Base-by-base conservation (phyloP, 352 stramenopile genomes). In the Thalassiosira hispida region DNA sequence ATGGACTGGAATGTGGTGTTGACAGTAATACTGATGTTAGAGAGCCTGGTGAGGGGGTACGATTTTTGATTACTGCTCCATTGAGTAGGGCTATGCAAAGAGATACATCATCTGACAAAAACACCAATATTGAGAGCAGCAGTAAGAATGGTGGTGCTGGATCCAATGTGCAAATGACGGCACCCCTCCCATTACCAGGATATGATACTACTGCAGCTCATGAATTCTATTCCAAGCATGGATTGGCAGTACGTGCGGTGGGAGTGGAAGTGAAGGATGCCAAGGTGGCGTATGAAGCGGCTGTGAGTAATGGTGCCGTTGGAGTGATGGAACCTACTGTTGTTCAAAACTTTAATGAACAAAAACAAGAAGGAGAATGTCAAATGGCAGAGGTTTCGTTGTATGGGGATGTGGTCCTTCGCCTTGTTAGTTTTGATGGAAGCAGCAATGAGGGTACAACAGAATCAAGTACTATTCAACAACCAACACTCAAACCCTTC, bases 391-490 rank as follows among this genome's bases (percentile, higher is more conserved):
- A 89, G 55, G 71, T 89, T 11, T 29, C 75, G 49, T 47, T 89
- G 9, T 89, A 89, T 44, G 83, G 83, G 22, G 83, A 89, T 65
- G 83, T 89, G 23, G 83, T 89, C 8, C 52, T 89, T n/a, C 64
- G 83, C 46, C 81, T 83, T 33, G 57, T 89, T 1, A 81, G 73
- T 25, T 85, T 79, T 63, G 27, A 72, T 56, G 29, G 35, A 40
- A 47, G 72, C 7, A 31, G 25, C 1, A 53, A 59, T 12, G n/a
- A 27, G 3, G 11, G 62, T 29, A 35, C 69, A n/a, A 27, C 40
- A 31, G 8, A 38, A 49, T 38, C 57, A 18, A 44, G 16, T 25
- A 22, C 33, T 25, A 7, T n/a, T n/a, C 7, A 57, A 47, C 14
- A 25, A 51, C 35, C 23, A 20, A 51, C 1, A 40, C 38, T 18